Evolutionary conservation across 352 stramenopile species (phyloP).

Genomic region (Elongisporangium senticosum): DNA sequence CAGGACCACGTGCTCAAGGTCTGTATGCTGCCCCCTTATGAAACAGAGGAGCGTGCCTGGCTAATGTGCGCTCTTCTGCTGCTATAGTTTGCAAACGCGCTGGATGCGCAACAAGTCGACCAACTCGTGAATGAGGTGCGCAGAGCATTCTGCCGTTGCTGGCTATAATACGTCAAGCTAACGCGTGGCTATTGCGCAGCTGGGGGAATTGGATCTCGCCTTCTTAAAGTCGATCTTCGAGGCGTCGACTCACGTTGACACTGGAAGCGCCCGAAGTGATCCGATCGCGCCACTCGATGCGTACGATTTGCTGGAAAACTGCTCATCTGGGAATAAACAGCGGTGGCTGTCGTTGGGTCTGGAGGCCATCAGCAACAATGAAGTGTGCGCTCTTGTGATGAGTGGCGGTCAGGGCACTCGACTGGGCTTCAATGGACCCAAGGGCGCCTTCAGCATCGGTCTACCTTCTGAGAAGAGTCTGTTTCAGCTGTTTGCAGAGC

Average conservation of each 20-base stretch:
- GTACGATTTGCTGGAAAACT: constrained; percentile 55
- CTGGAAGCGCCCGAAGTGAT: constrained; percentile 6
- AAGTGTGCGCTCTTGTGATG: constrained; percentile 94
- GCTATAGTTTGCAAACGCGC: constrained; percentile 53
- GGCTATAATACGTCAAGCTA: neutral
- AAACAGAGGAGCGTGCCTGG: neutral
- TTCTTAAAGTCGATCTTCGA: constrained; percentile 58
- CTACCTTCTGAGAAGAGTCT: constrained; percentile 90
- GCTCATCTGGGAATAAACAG: constrained; percentile 30
- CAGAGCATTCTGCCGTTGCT: neutral
- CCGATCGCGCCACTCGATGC: constrained; percentile 58
- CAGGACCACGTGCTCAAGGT: constrained; percentile 77
- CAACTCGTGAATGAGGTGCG: constrained; percentile 43
- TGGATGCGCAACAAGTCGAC: constrained; percentile 32
- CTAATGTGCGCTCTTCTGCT: neutral
- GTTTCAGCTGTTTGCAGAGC: constrained; percentile 94
- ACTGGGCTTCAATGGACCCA: constrained; percentile 94
- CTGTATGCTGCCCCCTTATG: neutral
- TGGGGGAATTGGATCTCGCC: constrained; percentile 65
- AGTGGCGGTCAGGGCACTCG: constrained; percentile 95
- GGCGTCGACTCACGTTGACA: constrained; percentile 31
- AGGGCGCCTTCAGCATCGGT: constrained; percentile 93
- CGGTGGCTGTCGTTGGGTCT: constrained; percentile 50
- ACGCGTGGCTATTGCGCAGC: constrained; percentile 16
- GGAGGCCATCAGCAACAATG: constrained; percentile 71